These are phyloP conservation scores for Pseudognaphalium luteoalbum DNA, from an alignment of 129 eudicot species.

Conservation along the genomic window DNA sequence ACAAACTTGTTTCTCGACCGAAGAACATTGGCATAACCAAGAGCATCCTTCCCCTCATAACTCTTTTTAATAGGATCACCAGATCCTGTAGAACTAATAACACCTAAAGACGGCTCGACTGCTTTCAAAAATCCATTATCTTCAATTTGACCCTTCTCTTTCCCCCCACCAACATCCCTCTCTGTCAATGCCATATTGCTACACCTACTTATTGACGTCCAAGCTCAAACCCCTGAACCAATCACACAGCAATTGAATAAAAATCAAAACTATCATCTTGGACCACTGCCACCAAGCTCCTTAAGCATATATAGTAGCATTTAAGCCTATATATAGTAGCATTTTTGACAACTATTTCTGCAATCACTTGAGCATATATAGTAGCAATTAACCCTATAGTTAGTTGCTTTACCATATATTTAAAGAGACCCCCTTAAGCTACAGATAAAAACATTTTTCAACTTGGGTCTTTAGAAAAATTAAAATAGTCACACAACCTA, in stretches of 20 bases:
- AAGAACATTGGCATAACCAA: slow-evolving; percentile 86
- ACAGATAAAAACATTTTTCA: not conserved
- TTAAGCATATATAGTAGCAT: not conserved
- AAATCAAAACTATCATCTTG: not conserved
- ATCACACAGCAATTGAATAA: not conserved
- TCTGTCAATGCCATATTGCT: slow-evolving; percentile 64
- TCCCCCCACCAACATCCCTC: slow-evolving; percentile 55
- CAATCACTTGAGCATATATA: not conserved
- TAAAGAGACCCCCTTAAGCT: not conserved
- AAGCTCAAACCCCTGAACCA: slow-evolving; percentile 35
- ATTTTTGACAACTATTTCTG: not conserved
- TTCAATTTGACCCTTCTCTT: slow-evolving; percentile 43
- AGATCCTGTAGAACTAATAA: slow-evolving; percentile 35
- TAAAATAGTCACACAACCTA: not conserved
- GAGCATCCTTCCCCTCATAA: slow-evolving; percentile 67
- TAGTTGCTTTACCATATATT: not conserved
- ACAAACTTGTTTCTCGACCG: slow-evolving; percentile 88
- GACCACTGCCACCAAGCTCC: not conserved
- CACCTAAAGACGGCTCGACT: slow-evolving; percentile 46
- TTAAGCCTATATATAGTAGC: not conserved
- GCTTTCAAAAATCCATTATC: slow-evolving; percentile 51
- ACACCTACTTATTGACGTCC: not conserved
- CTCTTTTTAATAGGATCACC: slow-evolving; percentile 41
- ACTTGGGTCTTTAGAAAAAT: not conserved
- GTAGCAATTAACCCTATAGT: slow-evolving; percentile 1